Evolutionary conservation across 768 basidiomycete species (phyloP), one percentile per base, ranked within the genome.

Genomic region (Suillus bovinus): DNA sequence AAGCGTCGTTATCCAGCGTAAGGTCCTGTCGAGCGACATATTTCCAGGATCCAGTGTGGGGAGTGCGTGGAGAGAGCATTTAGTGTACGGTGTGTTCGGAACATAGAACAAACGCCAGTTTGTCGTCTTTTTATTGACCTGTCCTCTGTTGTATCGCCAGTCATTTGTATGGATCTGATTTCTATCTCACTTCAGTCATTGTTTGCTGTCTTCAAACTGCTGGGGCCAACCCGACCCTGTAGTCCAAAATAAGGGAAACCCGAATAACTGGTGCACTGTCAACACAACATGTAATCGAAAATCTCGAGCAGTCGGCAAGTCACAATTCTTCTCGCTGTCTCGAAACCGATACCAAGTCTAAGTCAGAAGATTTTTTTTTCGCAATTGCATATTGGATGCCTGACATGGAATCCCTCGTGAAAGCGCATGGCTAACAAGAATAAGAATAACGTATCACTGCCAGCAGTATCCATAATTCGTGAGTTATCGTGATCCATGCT

Each of bases 1-100:
- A 0, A 88, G 86, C 63, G 72, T 92, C 20, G 77, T 87, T 17
- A 79, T 87, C 1, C 91, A 93, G 70, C 79, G 83, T 60, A 92
- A 91, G 73, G 70, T 78, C 17, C 77, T 69, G 6, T 63, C 66
- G 3, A 90, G 89, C 62, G 88, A 91, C 68, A 81, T 90, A 2
- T 77, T 77, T 31, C 62, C 66, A 5, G 76, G 75, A 11, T 53
- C 31, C 3, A 31, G 52, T 60, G 76, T 74, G 31, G 47, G 47
- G 24, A 49, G 47, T 17, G 47, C 47, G 16, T 49, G 88, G 89
- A 82, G 73, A 66, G 85, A 84, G 41, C 58, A 64, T 8, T 70
- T 90, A 58, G 70, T 63, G 4, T 62, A 85, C 59, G 82, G 87
- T 11, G 77, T 86, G 24, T 78, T 87, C 61, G 69, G 61, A 54